These are phyloP conservation scores for Leucogyrophana mollusca DNA, from an alignment of 768 basidiomycete genomes.

Conservation along the genomic window DNA sequence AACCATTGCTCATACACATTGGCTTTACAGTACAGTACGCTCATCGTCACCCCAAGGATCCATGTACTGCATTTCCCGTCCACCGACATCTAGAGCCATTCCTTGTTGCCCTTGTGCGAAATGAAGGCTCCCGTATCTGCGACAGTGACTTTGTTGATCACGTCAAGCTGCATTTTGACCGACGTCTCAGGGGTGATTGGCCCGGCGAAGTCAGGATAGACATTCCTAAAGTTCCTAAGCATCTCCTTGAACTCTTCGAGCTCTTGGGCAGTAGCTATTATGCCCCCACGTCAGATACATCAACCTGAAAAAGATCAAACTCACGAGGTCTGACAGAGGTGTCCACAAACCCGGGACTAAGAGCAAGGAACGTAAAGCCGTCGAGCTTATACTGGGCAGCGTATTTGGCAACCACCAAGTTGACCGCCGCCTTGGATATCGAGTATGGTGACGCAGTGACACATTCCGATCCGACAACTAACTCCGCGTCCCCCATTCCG, in stretches of 20 bases:
- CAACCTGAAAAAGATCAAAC: constrained; percentile 1
- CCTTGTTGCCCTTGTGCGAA: constrained; percentile 21
- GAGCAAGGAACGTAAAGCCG: constrained; percentile 34
- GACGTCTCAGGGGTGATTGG: constrained; percentile 15
- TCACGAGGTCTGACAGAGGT: constrained; percentile 14
- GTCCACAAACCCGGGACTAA: constrained; percentile 38
- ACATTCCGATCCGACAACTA: constrained; percentile 15
- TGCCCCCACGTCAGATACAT: neutral
- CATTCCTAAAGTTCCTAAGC: constrained; percentile 7
- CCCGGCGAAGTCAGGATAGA: constrained; percentile 14
- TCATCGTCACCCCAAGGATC: too few species aligned
- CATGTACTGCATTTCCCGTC: too few species aligned
- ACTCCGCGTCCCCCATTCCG: constrained; percentile 28
- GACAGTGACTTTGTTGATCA: constrained; percentile 12
- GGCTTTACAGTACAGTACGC: too few species aligned
- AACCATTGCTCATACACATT: too few species aligned
- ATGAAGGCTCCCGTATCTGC: constrained; percentile 19
- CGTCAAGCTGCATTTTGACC: constrained; percentile 14
- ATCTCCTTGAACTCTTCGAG: constrained; percentile 7
- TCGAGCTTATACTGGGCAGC: constrained; percentile 29
- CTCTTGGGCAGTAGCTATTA: constrained; percentile 9
- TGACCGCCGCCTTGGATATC: constrained; percentile 36
- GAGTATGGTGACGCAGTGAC: constrained; percentile 22
- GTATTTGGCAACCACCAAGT: constrained; percentile 37
- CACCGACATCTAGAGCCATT: constrained; percentile 15